A percentile compares a stretch with the other conserved stretches of the same genome.
These are phyloP conservation scores for Smallanthus sonchifolius DNA, from an alignment of 129 eudicot species.

Conservation along the genomic window DNA sequence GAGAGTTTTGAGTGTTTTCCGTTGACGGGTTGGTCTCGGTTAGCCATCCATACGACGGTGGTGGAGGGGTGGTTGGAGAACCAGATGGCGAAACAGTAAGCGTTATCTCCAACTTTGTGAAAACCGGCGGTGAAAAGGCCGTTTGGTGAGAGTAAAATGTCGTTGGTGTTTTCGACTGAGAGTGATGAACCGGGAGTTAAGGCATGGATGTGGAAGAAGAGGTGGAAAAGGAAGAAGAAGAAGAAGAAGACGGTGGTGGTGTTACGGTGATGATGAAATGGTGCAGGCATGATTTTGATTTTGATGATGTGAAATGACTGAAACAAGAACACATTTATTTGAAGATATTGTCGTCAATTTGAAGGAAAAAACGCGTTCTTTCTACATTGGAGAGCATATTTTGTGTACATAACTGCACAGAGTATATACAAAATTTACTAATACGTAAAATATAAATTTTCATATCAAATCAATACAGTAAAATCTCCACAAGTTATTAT, in stretches of 20 bases:
- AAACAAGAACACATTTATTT: not conserved
- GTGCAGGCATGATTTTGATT: not conserved
- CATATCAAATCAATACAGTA: too few relatives aligned
- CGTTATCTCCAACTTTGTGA: constrained; percentile 35
- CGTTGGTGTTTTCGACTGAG: constrained; percentile 26
- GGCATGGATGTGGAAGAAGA: not conserved
- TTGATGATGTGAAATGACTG: not conserved
- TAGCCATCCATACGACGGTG: constrained; percentile 49
- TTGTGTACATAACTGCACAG: too few relatives aligned
- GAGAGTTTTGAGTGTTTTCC: constrained; percentile 34
- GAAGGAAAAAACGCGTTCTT: too few relatives aligned
- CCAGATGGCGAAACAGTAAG: constrained; percentile 49
- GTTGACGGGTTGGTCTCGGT: constrained; percentile 51
- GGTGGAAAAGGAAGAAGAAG: not conserved
- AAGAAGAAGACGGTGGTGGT: not conserved
- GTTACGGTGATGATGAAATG: not conserved
- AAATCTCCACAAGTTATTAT: too few relatives aligned
- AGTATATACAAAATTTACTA: too few relatives aligned
- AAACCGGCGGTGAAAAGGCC: constrained; percentile 48
- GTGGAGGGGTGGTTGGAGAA: constrained; percentile 31
- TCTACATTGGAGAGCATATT: too few relatives aligned
- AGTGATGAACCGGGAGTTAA: constrained; percentile 31
- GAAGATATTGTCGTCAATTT: not conserved
- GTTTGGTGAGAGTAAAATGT: constrained; percentile 33
- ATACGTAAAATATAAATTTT: too few relatives aligned